Conservation (phyloP, 768 basidiomycete genomes). For the Lentinula guzmanii region DNA sequence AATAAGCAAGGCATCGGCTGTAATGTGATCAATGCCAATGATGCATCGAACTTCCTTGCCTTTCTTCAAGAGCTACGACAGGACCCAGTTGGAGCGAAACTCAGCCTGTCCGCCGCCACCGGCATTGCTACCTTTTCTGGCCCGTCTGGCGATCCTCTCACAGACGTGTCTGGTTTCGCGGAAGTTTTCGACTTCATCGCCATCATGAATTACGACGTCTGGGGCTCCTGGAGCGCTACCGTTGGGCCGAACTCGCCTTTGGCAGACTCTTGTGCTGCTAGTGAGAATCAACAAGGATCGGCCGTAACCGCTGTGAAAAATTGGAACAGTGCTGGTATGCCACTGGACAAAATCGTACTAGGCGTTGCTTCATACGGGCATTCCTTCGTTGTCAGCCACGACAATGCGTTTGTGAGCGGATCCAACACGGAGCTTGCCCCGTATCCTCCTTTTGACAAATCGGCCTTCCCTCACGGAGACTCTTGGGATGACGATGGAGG, state of each 20-base stretch:
- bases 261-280: conserved; percentile 63
- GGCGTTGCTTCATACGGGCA: conserved; percentile 85
- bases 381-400: conserved; percentile 50
- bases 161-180: conserved; percentile 66
- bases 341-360: conserved; percentile 62
- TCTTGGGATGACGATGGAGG: conserved; percentile 52
- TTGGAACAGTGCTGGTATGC: conserved; percentile 78
- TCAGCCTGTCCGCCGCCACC: conserved; percentile 52
- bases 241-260: conserved; percentile 69
- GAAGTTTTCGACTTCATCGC: conserved; percentile 49
- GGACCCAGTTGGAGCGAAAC: conserved; percentile 40
- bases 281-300: conserved; percentile 60
- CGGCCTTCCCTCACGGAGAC: conserved; percentile 49
- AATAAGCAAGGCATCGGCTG: conserved; percentile 59
- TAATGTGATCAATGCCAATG: conserved; percentile 54
- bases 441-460: conserved; percentile 49
- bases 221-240: conserved; percentile 53
- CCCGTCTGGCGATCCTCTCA: conserved; percentile 47
- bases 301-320: conserved; percentile 62
- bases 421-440: conserved; percentile 31
- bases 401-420: conserved; percentile 37
- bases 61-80: conserved; percentile 71
- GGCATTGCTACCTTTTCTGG: conserved; percentile 32
- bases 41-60: conserved; percentile 69
- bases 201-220: conserved; percentile 71